phyloP scores from a whole-genome alignment of 441 rosid species.

The Erodium moschatum region DNA sequence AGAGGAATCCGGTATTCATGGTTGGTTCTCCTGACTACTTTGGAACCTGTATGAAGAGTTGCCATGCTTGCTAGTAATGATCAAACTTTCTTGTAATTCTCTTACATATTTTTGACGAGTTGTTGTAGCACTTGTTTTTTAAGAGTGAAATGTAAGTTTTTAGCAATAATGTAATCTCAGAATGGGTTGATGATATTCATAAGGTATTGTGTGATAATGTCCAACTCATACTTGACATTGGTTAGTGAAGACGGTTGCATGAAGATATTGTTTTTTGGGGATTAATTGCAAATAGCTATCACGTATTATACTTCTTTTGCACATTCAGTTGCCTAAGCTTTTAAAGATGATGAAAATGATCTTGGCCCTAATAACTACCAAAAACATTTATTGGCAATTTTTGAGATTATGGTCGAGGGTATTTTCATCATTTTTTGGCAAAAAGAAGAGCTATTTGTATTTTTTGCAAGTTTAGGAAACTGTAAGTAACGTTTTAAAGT shows the following conservation, averaged over 20 bases:
- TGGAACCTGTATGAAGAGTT: conserved; percentile 89
- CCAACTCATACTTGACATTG: neutral
- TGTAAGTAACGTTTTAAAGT: no score
- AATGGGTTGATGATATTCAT: neutral
- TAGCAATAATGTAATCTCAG: neutral
- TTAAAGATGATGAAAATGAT: no score
- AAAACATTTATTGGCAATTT: no score
- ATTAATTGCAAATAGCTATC: neutral
- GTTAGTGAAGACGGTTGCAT: neutral
- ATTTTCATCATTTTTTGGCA: no score
- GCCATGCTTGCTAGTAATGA: conserved; percentile 46
- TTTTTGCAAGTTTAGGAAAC: no score
- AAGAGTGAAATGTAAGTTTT: neutral
- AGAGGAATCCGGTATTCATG: conserved; percentile 81
- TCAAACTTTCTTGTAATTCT: neutral
- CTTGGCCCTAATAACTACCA: no score
- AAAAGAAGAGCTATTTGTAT: no score
- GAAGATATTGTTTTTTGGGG: neutral
- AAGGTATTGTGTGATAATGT: conserved; percentile 4
- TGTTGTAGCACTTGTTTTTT: neutral
- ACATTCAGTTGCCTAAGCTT: no score
- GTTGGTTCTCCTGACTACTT: conserved; percentile 80
- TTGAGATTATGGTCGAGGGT: no score
- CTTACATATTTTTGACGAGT: conserved; percentile 1
- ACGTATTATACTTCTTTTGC: neutral